Percentiles rank a stretch among this genome's conserved stretches.
phyloP scores from a whole-genome alignment of 2,329 filamentous ascomycete species.

The Trichothecium roseum region DNA sequence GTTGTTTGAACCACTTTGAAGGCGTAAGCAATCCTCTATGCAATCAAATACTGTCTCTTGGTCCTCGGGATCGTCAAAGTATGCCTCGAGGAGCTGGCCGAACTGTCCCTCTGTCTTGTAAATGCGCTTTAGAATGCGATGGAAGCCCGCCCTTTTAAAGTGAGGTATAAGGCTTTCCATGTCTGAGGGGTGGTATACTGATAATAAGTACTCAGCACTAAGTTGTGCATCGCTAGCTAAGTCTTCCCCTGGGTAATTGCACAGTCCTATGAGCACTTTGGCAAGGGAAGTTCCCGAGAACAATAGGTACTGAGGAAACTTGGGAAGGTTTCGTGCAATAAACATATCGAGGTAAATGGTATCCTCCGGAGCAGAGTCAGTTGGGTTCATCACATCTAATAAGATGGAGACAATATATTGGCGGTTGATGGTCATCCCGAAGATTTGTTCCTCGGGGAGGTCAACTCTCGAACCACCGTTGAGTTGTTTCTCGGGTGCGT shows the following conservation, averaged over 20 bases:
- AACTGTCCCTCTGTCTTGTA: slow-evolving; percentile 75
- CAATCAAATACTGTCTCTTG: slow-evolving; percentile 68
- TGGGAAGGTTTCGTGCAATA: slow-evolving; percentile 86
- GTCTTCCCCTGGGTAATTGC: slow-evolving; percentile 69
- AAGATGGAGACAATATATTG: slow-evolving; percentile 90
- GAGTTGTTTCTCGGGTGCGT: slow-evolving; percentile 52
- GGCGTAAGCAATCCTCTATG: slow-evolving; percentile 62
- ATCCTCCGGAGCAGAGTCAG: slow-evolving; percentile 67
- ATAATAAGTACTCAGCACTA: slow-evolving; percentile 92
- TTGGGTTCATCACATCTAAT: slow-evolving; percentile 75
- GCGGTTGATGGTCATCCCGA: slow-evolving; percentile 66
- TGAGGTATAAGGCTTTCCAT: slow-evolving; percentile 64
- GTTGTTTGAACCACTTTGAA: slow-evolving; percentile 49
- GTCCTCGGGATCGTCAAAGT: slow-evolving; percentile 77
- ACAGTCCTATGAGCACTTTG: slow-evolving; percentile 70
- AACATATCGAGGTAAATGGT: slow-evolving; percentile 98
- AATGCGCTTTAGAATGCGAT: slow-evolving; percentile 81
- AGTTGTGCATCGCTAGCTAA: slow-evolving; percentile 89
- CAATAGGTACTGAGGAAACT: slow-evolving; percentile 91
- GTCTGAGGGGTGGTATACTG: slow-evolving; percentile 84
- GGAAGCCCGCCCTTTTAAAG: slow-evolving; percentile 74
- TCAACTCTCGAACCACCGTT: slow-evolving; percentile 41
- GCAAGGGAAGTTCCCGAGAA: slow-evolving; percentile 80
- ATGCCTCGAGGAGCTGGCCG: slow-evolving; percentile 64
- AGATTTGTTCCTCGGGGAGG: slow-evolving; percentile 54